These are phyloP conservation scores for Trichoderma sp. DNA, from an alignment of 2,329 filamentous ascomycete species.

Conservation along the genomic window DNA sequence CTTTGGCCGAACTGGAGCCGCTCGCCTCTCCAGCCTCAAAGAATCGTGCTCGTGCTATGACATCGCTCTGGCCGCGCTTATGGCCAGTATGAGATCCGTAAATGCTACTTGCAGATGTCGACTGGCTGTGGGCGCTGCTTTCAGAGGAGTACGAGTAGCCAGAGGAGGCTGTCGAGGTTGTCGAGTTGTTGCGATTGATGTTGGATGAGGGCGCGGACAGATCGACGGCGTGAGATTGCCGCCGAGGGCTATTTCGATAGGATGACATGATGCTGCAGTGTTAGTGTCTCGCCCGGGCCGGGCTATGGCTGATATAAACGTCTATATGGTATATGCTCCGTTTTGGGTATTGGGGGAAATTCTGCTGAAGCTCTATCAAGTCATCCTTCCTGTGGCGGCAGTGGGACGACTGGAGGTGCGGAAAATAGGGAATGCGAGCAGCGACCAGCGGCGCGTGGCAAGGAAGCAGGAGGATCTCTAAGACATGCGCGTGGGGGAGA, in stretches of 20 bases:
- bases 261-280: slow-evolving; percentile 51
- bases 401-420: slow-evolving; percentile 26
- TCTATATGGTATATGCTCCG: slow-evolving; percentile 25
- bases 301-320: slow-evolving; percentile 26
- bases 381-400: slow-evolving; percentile 40
- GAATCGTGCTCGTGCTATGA: slow-evolving; percentile 57
- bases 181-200: slow-evolving; percentile 68
- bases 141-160: slow-evolving; percentile 66
- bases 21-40: slow-evolving; percentile 52
- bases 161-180: slow-evolving; percentile 70
- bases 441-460: slow-evolving; percentile 31
- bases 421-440: slow-evolving; percentile 28
- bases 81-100: slow-evolving; percentile 58
- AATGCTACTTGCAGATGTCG: slow-evolving; percentile 70
- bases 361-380: slow-evolving; percentile 36
- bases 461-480: slow-evolving; percentile 30
- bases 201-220: slow-evolving; percentile 44
- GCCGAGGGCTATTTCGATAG: slow-evolving; percentile 61
- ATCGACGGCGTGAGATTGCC: slow-evolving; percentile 59
- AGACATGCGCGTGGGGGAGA: slow-evolving; percentile 33
- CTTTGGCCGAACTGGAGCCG: slow-evolving; percentile 41
- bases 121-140: slow-evolving; percentile 62
- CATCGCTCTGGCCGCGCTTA: slow-evolving; percentile 77
- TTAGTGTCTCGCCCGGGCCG: slow-evolving; percentile 31
- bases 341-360: slow-evolving; percentile 29